Evolutionary conservation across 179 eudicot species (phyloP).

Genomic region (Spinacia oleracea): DNA sequence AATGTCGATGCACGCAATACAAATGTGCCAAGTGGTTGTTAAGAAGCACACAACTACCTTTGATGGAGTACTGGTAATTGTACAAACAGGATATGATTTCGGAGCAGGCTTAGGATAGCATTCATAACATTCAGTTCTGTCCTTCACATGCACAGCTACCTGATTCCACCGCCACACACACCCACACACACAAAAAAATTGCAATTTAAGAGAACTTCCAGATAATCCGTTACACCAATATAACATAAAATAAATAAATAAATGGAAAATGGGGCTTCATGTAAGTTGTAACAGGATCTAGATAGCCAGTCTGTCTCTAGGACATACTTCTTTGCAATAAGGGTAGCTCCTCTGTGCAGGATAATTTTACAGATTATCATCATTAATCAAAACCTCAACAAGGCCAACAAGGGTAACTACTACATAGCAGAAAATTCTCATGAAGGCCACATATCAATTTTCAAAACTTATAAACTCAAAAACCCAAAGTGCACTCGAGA

Average conservation of each 20-base stretch:
- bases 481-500: neutral
- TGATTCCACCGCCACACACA: conserved; percentile 27
- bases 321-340: neutral
- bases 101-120: conserved; percentile 97
- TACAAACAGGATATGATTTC: conserved; percentile 93
- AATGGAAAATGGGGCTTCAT: neutral
- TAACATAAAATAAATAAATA: no score
- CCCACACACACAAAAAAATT: neutral
- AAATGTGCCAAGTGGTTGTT: conserved; percentile 3
- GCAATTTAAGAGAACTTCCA: neutral
- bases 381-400: neutral
- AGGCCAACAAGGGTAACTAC: neutral
- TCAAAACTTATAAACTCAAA: neutral
- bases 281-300: neutral
- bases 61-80: conserved; percentile 90
- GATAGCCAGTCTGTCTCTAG: neutral
- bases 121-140: conserved; percentile 81
- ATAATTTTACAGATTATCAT: neutral
- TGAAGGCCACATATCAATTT: neutral
- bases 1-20: conserved; percentile 7
- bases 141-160: conserved; percentile 93
- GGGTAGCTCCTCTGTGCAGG: neutral
- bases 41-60: conserved; percentile 46
- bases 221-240: neutral
- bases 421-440: no score